Base-by-base conservation (phyloP, 78 protist species). In the Thecamonas trahens region DNA sequence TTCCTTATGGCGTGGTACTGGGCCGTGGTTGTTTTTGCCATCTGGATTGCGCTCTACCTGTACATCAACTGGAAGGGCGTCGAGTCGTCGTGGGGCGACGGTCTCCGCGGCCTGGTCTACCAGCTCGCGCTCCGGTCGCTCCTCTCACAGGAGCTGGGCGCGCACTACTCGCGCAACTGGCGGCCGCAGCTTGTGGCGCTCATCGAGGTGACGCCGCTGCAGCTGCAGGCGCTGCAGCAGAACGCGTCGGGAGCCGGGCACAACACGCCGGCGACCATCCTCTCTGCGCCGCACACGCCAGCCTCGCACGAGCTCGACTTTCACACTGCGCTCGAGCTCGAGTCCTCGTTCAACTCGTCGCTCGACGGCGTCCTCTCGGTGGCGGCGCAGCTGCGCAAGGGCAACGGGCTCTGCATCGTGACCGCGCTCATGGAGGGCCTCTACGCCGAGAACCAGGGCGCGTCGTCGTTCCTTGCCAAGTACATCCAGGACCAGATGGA, bases 1-100 rank as follows among this genome's bases (percentile, higher is more conserved):
- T 79, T 79, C 68, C 5, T 45, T 1, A 70, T 79, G n/a, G 14
- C 53, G 61, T 39, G 72, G 78, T 11, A 63, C 13, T 58, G 65
- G 14, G 67, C 70, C 14, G 15, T 72, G 44, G 52, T 47, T 29
- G 14, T 24, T 14, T 3, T 63, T 47, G 3, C 72, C 29, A 44
- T 62, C 3, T 14, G n/a, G 3, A 3, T 79, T 6, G 63, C 24
- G 24, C 1, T 79, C 6, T 24, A 34, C 13, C 11, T n/a, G 26
- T 62, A 42, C 42, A 65, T 79, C 35, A 71, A 79, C 22, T 15
- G 55, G 37, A 3, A 17, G 24, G 52, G 52, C 61, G 69, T 50
- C 54, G 38, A 6, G 3, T 11, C 28, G 42, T 20, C 8, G 26
- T 79, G 84, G 84, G 84, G 84, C 26, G 28, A 35, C 14, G 77